Conservation (phyloP, 805 yeast genomes). For the Sugiyamaella marilandica region DNA sequence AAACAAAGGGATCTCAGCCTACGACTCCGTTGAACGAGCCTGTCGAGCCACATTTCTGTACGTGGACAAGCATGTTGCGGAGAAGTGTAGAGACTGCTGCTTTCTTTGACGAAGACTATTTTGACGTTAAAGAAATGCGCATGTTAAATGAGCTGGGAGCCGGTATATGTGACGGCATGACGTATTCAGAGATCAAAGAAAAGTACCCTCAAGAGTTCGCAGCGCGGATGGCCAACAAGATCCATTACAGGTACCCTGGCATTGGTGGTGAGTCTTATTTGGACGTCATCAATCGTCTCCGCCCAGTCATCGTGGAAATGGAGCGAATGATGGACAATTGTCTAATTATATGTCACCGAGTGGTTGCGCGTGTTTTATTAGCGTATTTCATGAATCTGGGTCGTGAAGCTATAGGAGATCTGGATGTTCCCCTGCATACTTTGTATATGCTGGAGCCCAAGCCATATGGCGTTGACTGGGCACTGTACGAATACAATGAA, state of each 20-base stretch:
- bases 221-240: conserved; percentile 69
- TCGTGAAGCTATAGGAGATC: conserved; percentile 74
- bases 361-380: conserved; percentile 77
- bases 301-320: conserved; percentile 87
- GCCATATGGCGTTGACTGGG: conserved; percentile 95
- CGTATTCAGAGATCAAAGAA: conserved; percentile 77
- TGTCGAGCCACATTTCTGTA: conserved; percentile 73
- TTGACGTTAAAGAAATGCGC: conserved; percentile 79
- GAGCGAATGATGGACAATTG: conserved; percentile 89
- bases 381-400: conserved; percentile 83
- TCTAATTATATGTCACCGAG: conserved; percentile 80
- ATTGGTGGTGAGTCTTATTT: conserved; percentile 94
- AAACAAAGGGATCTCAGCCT: conserved; percentile 31
- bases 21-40: conserved; percentile 37
- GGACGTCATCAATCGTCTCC: conserved; percentile 84
- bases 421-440: conserved; percentile 91
- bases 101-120: conserved; percentile 66
- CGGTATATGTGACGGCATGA: conserved; percentile 88
- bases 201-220: conserved; percentile 73
- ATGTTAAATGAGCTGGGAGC: conserved; percentile 93
- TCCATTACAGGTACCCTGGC: conserved; percentile 90
- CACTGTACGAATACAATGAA: conserved; percentile 82
- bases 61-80: conserved; percentile 86
- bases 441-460: conserved; percentile 85
- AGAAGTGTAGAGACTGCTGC: conserved; percentile 77